Evolutionary conservation across 208 protist species (phyloP), one percentile per base, ranked within the genome.

Genomic region (Leishmania major): DNA sequence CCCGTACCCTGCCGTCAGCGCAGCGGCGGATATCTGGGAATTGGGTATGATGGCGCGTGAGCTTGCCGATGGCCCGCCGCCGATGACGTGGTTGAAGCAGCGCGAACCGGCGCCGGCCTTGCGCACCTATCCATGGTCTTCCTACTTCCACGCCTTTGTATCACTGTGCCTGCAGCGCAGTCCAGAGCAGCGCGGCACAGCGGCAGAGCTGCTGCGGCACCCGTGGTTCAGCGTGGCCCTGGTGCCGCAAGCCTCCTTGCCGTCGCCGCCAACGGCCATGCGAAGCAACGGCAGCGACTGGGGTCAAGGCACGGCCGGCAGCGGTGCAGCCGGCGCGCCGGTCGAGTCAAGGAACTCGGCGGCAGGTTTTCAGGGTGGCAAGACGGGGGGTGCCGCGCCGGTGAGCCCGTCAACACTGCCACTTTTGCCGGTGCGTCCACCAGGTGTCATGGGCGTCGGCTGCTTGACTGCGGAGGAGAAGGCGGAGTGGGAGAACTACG

Each of bases 211-310:
- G 70, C 84, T 98, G 73, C 47, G 86, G 17, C 90, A 98, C 84
- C 85, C 87, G 60, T 98, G 95, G 95, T 96, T 98, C 84, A 45
- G 75, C 49, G 87, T 84, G 25, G 79, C 75, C n/a, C 84, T 93
- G 64, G 67, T 87, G 15, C 87, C 85, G 64, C 83, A 90, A 62
- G 47, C 77, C 5, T 70, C 75, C 31, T 73, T 25, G 45, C 43
- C 22, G 73, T 75, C 22, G 49, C 45, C 28, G 70, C 71, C 64
- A 74, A 79, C 28, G 59, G 40, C 55, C 35, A 40, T 28, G 13
- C 51, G 47, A 40, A 55, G 64, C 45, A 55, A n/a, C 13, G 31
- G 45, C 28, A 19, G 19, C 11, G n/a, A 7, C 22, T 51, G 72
- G 55, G 2, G 40, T 6, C 43, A 25, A 60, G 57, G 15, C 8